Base-by-base conservation (phyloP, 192 early-diverging fungal species). In the Coemansia asiatica region DNA sequence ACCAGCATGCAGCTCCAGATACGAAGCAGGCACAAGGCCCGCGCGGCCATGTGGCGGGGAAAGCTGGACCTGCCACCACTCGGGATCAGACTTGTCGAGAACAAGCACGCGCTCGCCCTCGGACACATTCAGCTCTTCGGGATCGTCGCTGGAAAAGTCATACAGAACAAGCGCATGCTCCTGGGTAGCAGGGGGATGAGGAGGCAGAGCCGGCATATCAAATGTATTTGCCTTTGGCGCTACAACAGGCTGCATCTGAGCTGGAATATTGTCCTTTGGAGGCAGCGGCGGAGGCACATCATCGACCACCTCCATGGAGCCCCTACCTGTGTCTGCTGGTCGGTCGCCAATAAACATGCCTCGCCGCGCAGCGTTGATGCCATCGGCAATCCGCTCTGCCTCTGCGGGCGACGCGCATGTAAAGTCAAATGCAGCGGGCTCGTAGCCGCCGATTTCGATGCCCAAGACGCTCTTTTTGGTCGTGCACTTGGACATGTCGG, bases 21-120 rank as follows among this genome's bases (percentile, higher is more conserved):
- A 98, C 4, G 87, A 82, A 12, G 91, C 87, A 4, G 96, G 96
- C 2, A 95, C 90, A 33, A 98, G 86, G 9, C 96, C 96, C 4
- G 85, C 53, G 9, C 68, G 47, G 3, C 75, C 83, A 64, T 85
- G 80, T 15, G 83, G 79, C 12, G 83, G 82, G 6, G 84, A 77
- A 55, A 90, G 68, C 48, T 91, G 87, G 16, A 90, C 88, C 36
- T 77, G 80, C 92, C 92, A 94, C 97, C 97, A 99, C 47, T 96
- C 95, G 6, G 87, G 80, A 31, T 85, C 86, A 55, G 91, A 89
- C 10, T 87, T 87, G 78, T 98, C 95, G 6, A 94, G 70, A 18
- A 98, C 88, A 64, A 93, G 71, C 38, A 99, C 75, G 27, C 90
- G 84, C 55, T 95, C 93, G 60, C 91, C 89, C 65, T 94, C 94